Percentiles rank a stretch among this genome's conserved stretches.
These are phyloP conservation scores for Coemansia sp. DNA, from an alignment of 192 early-diverging fungal genomes.

Conservation along the genomic window DNA sequence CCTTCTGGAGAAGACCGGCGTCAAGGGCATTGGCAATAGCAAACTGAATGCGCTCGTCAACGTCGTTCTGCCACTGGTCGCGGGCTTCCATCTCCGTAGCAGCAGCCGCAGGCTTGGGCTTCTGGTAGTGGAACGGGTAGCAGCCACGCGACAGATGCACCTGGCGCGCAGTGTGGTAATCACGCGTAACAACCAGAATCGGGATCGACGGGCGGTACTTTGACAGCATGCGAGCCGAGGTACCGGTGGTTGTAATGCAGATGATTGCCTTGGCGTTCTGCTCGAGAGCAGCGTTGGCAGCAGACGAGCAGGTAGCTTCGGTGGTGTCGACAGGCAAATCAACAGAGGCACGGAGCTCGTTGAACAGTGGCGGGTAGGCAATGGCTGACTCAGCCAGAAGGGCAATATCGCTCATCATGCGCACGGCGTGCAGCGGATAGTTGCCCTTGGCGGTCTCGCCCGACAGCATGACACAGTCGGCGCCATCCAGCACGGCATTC, in stretches of 20 bases:
- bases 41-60: constrained; percentile 73
- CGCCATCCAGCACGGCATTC: constrained; percentile 96
- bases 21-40: constrained; percentile 73
- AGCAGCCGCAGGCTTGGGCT: constrained; percentile 32
- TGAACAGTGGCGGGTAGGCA: constrained; percentile 92
- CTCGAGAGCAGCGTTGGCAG: constrained; percentile 79
- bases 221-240: constrained; percentile 82
- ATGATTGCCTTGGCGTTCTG: constrained; percentile 85
- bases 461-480: constrained; percentile 98
- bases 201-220: constrained; percentile 94
- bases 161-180: constrained; percentile 67
- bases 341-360: constrained; percentile 77
- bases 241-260: constrained; percentile 86
- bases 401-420: constrained; percentile 94
- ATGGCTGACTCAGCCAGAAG: constrained; percentile 89
- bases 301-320: constrained; percentile 90
- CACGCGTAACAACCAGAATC: constrained; percentile 89
- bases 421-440: constrained; percentile 87
- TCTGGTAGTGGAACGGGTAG: constrained; percentile 74
- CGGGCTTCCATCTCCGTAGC: constrained; percentile 47
- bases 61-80: constrained; percentile 79
- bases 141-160: constrained; percentile 79
- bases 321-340: constrained; percentile 75
- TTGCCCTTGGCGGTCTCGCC: constrained; percentile 97
- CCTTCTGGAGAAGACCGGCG: constrained; percentile 61